Conservation (phyloP, 768 basidiomycete genomes). For the Kwoniella shandongensis region DNA sequence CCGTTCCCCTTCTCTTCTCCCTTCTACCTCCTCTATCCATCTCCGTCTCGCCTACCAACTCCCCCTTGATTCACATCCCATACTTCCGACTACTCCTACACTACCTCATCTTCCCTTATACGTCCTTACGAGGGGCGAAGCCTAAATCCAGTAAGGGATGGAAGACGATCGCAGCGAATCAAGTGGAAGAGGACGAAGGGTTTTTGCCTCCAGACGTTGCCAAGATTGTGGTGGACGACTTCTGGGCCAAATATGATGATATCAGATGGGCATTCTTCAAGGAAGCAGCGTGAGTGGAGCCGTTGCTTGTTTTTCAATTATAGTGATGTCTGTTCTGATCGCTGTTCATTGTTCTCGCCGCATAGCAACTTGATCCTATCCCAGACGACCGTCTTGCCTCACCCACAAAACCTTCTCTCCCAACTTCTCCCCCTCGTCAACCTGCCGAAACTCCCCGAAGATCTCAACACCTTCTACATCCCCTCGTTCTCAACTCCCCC, state of each 20-base stretch:
- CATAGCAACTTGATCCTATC: constrained; percentile 16
- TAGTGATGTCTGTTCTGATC: background rate
- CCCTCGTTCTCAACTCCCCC: constrained; percentile 37
- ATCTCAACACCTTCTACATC: constrained; percentile 51
- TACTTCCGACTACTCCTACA: constrained; percentile 34
- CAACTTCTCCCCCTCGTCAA: constrained; percentile 48
- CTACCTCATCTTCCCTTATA: constrained; percentile 25
- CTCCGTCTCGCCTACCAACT: constrained; percentile 15
- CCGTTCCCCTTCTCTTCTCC: constrained; percentile 36
- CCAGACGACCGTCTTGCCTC: constrained; percentile 8
- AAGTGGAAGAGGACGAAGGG: constrained; percentile 38
- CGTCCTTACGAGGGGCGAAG: constrained; percentile 42
- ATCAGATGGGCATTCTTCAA: constrained; percentile 52
- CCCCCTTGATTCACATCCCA: constrained; percentile 38
- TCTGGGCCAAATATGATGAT: constrained; percentile 52
- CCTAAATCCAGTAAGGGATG: constrained; percentile 20
- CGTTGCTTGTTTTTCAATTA: background rate
- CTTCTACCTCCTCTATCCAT: constrained; percentile 39
- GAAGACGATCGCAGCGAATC: constrained; percentile 33
- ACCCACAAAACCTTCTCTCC: constrained; percentile 35
- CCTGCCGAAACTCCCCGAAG: constrained; percentile 41
- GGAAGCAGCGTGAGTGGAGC: constrained; percentile 44
- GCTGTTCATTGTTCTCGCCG: background rate
- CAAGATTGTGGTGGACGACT: constrained; percentile 40
- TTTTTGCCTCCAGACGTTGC: constrained; percentile 45